A percentile compares a stretch with the other conserved stretches of the same genome.
Evolutionary conservation across 2,329 filamentous ascomycete species (phyloP).

Genomic region (Botrytis cinerea): DNA sequence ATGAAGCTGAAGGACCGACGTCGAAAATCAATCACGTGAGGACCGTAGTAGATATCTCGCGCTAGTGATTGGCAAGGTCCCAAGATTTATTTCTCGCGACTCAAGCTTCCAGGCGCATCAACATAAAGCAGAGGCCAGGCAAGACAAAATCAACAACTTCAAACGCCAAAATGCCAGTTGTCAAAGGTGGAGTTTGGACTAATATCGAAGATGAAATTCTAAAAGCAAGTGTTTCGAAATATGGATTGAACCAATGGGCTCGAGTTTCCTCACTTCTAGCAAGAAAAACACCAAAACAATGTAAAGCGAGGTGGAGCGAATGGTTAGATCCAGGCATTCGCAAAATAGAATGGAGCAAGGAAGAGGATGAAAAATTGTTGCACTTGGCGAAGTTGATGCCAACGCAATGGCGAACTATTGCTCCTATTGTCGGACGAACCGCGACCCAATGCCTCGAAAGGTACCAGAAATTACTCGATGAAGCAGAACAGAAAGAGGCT

Average conservation of each 20-base stretch:
- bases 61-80: constrained; percentile 19
- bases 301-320: constrained; percentile 97
- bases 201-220: constrained; percentile 93
- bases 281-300: constrained; percentile 97
- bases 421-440: constrained; percentile 92
- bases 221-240: constrained; percentile 85
- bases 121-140: constrained; percentile 8
- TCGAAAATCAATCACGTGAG: background rate
- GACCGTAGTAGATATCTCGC: background rate
- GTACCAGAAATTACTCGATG: constrained; percentile 94
- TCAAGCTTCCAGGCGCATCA: constrained; percentile 21
- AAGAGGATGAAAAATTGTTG: constrained; percentile 96
- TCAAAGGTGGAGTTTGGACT: constrained; percentile 75
- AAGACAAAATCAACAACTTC: constrained; percentile 19
- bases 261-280: constrained; percentile 95
- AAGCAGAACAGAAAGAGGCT: constrained; percentile 86
- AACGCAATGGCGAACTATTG: constrained; percentile 98
- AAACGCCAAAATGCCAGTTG: constrained; percentile 62
- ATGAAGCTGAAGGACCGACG: background rate
- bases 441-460: constrained; percentile 96
- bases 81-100: constrained; percentile 25
- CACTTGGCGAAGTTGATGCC: constrained; percentile 98
- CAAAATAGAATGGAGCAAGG: constrained; percentile 98
- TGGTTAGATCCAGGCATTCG: constrained; percentile 98
- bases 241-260: constrained; percentile 96